Evolutionary conservation across 192 early-diverging fungal genomes (phyloP).

Genomic region (Backusella parvicylindrica): DNA sequence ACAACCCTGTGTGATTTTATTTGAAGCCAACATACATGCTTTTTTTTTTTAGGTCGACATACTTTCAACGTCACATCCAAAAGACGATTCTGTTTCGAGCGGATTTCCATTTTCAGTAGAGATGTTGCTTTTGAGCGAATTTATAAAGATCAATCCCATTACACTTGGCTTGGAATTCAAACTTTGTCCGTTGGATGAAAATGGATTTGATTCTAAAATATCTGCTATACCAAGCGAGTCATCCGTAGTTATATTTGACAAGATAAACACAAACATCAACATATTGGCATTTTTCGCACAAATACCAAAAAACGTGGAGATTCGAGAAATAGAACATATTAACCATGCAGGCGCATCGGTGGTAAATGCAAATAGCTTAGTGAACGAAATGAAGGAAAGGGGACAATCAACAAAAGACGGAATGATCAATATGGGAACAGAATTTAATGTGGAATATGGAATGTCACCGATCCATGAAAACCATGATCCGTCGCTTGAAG

Average conservation of each 20-base stretch:
- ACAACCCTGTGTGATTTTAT: background rate
- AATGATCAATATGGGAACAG: background rate
- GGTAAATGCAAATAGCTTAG: background rate
- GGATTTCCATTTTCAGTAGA: constrained; percentile 3
- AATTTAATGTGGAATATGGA: background rate
- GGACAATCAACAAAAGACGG: background rate
- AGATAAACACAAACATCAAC: constrained; percentile 5
- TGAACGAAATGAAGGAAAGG: background rate
- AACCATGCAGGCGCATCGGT: constrained; percentile 3
- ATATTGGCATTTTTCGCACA: constrained; percentile 6
- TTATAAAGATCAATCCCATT: background rate
- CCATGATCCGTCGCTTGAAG: background rate
- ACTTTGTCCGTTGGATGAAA: background rate
- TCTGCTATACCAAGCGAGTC: background rate
- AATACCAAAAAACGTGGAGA: background rate
- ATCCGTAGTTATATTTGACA: background rate
- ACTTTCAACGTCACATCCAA: background rate
- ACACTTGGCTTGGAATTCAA: constrained; percentile 5
- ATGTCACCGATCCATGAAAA: background rate
- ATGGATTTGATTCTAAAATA: constrained; percentile 6
- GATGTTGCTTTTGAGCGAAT: constrained; percentile 3
- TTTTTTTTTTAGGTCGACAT: constrained; percentile 2
- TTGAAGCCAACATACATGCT: background rate
- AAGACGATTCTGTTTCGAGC: background rate
- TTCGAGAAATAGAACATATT: background rate